Conservation (phyloP, 441 rosid species). For the Croton laevigatus region DNA sequence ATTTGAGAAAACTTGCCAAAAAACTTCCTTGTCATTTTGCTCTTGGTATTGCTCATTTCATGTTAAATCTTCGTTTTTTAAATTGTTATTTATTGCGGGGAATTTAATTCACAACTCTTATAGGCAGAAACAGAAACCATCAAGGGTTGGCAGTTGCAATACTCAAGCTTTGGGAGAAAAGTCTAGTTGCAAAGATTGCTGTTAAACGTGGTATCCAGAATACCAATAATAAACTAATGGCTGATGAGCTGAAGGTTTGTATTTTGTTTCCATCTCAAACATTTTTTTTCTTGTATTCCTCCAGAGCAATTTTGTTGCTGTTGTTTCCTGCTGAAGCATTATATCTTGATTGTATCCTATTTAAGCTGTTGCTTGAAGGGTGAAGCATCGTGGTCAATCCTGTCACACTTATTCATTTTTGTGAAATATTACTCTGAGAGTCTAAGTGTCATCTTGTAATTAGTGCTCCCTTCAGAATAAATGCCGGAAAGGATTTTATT, state of each 20-base stretch:
- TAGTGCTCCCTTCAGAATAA: slow-evolving; percentile 17
- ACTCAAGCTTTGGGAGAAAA: slow-evolving; percentile 91
- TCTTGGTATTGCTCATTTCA: slow-evolving; percentile 58
- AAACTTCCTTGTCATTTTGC: slow-evolving; percentile 96
- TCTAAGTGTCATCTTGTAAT: not conserved
- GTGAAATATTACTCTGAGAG: slow-evolving; percentile 6
- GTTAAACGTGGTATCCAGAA: slow-evolving; percentile 97
- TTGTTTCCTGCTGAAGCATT: not conserved
- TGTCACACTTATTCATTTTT: not conserved
- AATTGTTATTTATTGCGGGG: slow-evolving; percentile 16
- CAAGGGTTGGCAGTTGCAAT: slow-evolving; percentile 94
- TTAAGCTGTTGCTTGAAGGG: slow-evolving; percentile 15
- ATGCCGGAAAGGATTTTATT: not conserved
- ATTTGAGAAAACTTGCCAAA: slow-evolving; percentile 83
- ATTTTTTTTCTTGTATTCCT: not conserved
- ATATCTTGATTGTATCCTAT: slow-evolving; percentile 12
- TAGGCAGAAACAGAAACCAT: slow-evolving; percentile 96
- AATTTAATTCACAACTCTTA: slow-evolving; percentile 24
- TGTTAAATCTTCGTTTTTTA: slow-evolving; percentile 9
- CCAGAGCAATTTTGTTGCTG: not conserved
- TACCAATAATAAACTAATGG: slow-evolving; percentile 96
- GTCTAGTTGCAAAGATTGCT: slow-evolving; percentile 80
- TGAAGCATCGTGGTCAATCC: slow-evolving; percentile 5
- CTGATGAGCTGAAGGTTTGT: slow-evolving; percentile 88
- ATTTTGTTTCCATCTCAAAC: slow-evolving; percentile 9